These are phyloP conservation scores for Cercospora sp. DNA, from an alignment of 2,329 filamentous ascomycete species.

Conservation along the genomic window DNA sequence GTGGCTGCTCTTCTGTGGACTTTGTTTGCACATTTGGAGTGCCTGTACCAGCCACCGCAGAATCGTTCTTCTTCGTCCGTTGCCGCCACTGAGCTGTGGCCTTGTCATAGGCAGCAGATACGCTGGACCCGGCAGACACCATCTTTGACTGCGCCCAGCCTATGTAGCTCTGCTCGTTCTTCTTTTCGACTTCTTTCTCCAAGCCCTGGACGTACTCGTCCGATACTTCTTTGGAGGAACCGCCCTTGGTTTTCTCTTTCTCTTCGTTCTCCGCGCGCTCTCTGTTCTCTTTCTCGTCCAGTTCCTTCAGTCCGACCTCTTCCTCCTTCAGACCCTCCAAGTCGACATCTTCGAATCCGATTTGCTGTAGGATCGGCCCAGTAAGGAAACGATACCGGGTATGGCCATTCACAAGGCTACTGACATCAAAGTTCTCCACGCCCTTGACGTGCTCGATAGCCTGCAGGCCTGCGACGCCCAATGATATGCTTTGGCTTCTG, in stretches of 20 bases:
- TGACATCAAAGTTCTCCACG: slow-evolving; percentile 60
- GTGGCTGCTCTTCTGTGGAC: slow-evolving; percentile 5
- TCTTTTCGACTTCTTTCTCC: slow-evolving; percentile 47
- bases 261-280: slow-evolving; percentile 33
- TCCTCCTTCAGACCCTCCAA: slow-evolving; percentile 51
- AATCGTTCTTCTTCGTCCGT: slow-evolving; percentile 4
- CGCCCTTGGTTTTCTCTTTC: slow-evolving; percentile 31
- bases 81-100: slow-evolving; percentile 23
- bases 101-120: slow-evolving; percentile 29
- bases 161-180: slow-evolving; percentile 48
- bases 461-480: slow-evolving; percentile 82
- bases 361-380: slow-evolving; percentile 53
- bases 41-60: not conserved
- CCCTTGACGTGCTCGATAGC: slow-evolving; percentile 67
- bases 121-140: slow-evolving; percentile 34
- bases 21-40: not conserved
- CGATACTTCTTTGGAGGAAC: slow-evolving; percentile 36
- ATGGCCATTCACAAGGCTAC: slow-evolving; percentile 53
- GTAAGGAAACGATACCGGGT: slow-evolving; percentile 54
- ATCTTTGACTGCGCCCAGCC: slow-evolving; percentile 48
- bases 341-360: slow-evolving; percentile 57
- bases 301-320: slow-evolving; percentile 42
- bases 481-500: slow-evolving; percentile 76
- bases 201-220: slow-evolving; percentile 41
- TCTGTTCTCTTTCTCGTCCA: slow-evolving; percentile 43